These are phyloP conservation scores for Cladophialophora psammophila DNA, from an alignment of 2,329 filamentous ascomycete genomes.

Conservation along the genomic window DNA sequence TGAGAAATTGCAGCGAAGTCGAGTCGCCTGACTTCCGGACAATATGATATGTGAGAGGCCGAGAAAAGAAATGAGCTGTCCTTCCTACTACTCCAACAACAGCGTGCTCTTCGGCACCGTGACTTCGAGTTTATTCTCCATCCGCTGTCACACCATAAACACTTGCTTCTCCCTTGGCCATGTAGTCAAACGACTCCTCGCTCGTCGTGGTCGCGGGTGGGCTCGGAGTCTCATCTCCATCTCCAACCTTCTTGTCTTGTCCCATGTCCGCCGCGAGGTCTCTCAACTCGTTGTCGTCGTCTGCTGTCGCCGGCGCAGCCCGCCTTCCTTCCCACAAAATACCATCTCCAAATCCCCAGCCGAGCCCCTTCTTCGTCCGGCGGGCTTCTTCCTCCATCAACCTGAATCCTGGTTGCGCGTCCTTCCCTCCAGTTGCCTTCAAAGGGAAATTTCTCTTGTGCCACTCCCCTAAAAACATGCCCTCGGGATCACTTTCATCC, in stretches of 20 bases:
- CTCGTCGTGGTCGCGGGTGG: constrained; percentile 51
- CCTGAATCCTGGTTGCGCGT: constrained; percentile 17
- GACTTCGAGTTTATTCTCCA: background rate
- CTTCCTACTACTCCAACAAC: background rate
- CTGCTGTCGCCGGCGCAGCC: background rate
- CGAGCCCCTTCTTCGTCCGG: constrained; percentile 35
- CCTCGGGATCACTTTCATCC: constrained; percentile 75
- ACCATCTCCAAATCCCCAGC: constrained; percentile 39
- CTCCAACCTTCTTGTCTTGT: background rate
- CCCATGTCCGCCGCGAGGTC: background rate
- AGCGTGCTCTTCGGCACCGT: too few species aligned
- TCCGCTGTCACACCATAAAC: constrained; percentile 35
- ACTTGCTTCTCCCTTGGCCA: constrained; percentile 54
- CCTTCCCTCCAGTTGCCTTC: constrained; percentile 28
- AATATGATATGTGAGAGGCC: too few species aligned
- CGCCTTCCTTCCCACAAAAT: constrained; percentile 38
- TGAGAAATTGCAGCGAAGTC: too few species aligned
- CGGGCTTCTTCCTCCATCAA: constrained; percentile 35
- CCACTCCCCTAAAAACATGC: constrained; percentile 92
- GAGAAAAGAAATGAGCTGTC: too few species aligned
- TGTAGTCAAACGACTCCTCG: constrained; percentile 58
- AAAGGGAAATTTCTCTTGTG: constrained; percentile 72
- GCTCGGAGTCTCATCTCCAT: constrained; percentile 42
- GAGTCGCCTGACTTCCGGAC: too few species aligned
- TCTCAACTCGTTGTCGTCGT: background rate